These are phyloP conservation scores for Ogataea nakhonphanomensis DNA, from an alignment of 805 yeast species.

Conservation along the genomic window DNA sequence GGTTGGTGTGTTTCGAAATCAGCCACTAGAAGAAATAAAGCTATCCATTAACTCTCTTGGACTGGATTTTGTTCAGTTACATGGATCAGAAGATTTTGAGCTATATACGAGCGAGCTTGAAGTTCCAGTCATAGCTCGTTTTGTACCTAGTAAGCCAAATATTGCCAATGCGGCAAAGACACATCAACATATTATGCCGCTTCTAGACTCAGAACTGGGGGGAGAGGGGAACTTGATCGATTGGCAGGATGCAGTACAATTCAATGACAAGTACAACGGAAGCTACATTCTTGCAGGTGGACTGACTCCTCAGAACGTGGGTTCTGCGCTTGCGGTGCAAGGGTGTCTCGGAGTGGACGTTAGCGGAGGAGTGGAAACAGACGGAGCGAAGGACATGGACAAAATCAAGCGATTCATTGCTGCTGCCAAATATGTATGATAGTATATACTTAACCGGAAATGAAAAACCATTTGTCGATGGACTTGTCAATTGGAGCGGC, in stretches of 20 bases:
- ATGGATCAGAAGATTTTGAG: constrained; percentile 65
- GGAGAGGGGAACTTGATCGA: constrained; percentile 84
- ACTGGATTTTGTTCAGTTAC: constrained; percentile 82
- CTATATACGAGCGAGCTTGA: constrained; percentile 36
- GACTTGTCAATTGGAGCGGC: constrained; percentile 97
- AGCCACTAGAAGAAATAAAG: constrained; percentile 59
- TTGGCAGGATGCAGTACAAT: constrained; percentile 54
- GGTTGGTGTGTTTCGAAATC: constrained; percentile 92
- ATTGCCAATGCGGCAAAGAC: constrained; percentile 22
- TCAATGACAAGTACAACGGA: constrained; percentile 31
- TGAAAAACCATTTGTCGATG: constrained; percentile 97
- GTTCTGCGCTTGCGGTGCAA: constrained; percentile 41
- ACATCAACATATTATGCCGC: constrained; percentile 48
- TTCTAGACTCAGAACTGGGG: constrained; percentile 85
- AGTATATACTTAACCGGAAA: constrained; percentile 53
- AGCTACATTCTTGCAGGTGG: constrained; percentile 86
- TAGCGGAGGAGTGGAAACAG: constrained; percentile 88
- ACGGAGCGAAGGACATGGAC: constrained; percentile 64
- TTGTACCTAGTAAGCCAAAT: constrained; percentile 54
- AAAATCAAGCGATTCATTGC: constrained; percentile 61
- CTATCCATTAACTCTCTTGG: constrained; percentile 39
- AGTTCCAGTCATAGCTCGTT: constrained; percentile 71
- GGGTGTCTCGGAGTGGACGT: constrained; percentile 92
- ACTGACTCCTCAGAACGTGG: constrained; percentile 69
- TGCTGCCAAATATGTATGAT: constrained; percentile 37